Conservation (phyloP, 2,329 filamentous ascomycete species). For the Penicillium aurantiogriseum region DNA sequence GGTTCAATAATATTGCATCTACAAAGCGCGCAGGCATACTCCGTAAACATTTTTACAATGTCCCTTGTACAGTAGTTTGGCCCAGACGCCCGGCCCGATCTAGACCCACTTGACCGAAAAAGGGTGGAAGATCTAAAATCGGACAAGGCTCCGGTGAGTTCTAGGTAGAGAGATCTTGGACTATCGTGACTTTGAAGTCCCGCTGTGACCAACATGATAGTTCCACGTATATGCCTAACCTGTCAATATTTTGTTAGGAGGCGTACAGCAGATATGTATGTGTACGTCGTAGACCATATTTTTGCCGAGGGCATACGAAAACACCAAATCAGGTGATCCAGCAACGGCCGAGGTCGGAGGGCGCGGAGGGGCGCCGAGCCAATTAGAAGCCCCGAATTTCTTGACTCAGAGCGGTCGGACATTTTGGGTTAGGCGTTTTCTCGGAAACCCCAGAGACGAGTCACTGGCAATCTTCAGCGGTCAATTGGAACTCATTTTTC, state of each 20-base stretch:
- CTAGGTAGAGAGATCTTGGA: neutral
- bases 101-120: slow-evolving; percentile 5
- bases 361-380: slow-evolving; percentile 17
- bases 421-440: slow-evolving; percentile 24
- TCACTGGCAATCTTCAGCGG: slow-evolving; percentile 21
- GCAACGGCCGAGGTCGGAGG: slow-evolving; percentile 34
- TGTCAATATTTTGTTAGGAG: neutral
- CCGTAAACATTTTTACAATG: neutral
- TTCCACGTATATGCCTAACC: neutral
- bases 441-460: slow-evolving; percentile 21
- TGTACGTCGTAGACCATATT: neutral
- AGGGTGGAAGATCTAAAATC: neutral
- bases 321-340: slow-evolving; percentile 17
- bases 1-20: neutral
- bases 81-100: slow-evolving; percentile 4
- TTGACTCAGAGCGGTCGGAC: slow-evolving; percentile 24
- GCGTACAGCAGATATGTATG: neutral
- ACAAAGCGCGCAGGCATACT: neutral
- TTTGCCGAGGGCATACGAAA: slow-evolving; percentile 10
- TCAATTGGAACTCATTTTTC: slow-evolving; percentile 26
- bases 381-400: slow-evolving; percentile 29
- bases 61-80: neutral
- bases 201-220: neutral
- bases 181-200: neutral
- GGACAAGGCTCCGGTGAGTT: neutral